A percentile compares a stretch with the other conserved stretches of the same genome.
These are phyloP conservation scores for Thelonectria olida DNA, from an alignment of 2,329 filamentous ascomycete genomes.

Conservation along the genomic window DNA sequence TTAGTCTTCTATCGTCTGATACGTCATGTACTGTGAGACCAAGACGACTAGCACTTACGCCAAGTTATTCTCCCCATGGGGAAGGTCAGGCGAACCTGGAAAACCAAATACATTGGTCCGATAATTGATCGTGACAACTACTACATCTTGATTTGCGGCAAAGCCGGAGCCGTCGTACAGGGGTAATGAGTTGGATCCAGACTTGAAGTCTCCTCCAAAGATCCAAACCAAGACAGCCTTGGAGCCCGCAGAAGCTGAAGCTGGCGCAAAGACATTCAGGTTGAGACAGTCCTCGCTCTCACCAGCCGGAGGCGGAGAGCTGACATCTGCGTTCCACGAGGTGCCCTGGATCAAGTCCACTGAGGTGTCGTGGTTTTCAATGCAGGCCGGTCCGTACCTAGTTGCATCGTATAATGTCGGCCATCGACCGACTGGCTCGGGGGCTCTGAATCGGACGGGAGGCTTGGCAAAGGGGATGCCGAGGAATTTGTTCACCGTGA, in stretches of 20 bases:
- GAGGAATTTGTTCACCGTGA: conserved; percentile 40
- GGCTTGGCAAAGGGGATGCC: conserved; percentile 43
- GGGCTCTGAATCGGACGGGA: conserved; percentile 38
- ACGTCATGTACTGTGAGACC: background rate
- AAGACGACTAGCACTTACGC: conserved; percentile 20
- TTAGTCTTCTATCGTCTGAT: conserved; percentile 10
- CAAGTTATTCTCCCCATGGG: conserved; percentile 28
- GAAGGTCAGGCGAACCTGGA: conserved; percentile 41
- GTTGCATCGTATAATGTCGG: conserved; percentile 35
- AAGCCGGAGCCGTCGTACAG: conserved; percentile 53
- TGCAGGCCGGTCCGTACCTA: conserved; percentile 34
- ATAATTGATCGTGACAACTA: conserved; percentile 59
- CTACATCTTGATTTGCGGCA: conserved; percentile 52
- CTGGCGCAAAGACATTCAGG: conserved; percentile 45
- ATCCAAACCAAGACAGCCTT: conserved; percentile 57
- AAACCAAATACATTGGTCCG: conserved; percentile 54
- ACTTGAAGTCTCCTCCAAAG: conserved; percentile 51
- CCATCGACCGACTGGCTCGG: conserved; percentile 32
- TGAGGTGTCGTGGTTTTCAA: conserved; percentile 38
- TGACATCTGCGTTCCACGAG: conserved; percentile 29
- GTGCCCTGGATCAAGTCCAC: conserved; percentile 19
- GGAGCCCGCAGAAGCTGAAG: conserved; percentile 28
- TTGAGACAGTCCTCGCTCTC: conserved; percentile 47
- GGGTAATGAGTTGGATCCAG: conserved; percentile 47
- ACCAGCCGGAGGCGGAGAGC: conserved; percentile 34